phyloP scores from a whole-genome alignment of 495 filamentous ascomycete genomes.

The Cladorrhinum samala region DNA sequence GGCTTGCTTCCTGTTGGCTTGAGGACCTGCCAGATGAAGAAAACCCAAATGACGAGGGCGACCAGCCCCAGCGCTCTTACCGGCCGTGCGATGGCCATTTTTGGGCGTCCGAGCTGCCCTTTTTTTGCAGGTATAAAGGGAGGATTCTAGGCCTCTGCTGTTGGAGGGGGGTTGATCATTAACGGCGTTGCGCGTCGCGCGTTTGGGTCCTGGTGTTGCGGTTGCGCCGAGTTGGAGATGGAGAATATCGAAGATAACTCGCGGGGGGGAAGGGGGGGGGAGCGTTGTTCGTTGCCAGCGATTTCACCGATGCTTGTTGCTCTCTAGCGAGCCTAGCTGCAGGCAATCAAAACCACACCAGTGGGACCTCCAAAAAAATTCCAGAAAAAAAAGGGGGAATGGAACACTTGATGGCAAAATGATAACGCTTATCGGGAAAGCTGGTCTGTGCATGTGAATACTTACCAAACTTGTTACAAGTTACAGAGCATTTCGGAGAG shows the following conservation, averaged over 20 bases:
- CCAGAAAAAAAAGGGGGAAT: neutral
- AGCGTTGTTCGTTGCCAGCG: too few relatives aligned
- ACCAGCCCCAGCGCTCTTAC: constrained; percentile 71
- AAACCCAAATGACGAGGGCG: constrained; percentile 63
- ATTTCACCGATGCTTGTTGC: too few relatives aligned
- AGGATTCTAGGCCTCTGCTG: too few relatives aligned
- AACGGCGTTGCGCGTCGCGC: neutral
- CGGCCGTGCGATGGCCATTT: constrained; percentile 76
- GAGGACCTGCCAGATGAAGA: constrained; percentile 67
- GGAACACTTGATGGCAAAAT: neutral
- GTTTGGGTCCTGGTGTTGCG: neutral
- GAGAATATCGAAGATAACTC: too few relatives aligned
- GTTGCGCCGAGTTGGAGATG: too few relatives aligned
- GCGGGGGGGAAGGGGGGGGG: too few relatives aligned
- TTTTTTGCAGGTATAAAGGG: neutral
- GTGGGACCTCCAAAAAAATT: neutral
- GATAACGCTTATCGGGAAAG: neutral
- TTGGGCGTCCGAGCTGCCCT: neutral
- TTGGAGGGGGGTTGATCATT: too few relatives aligned
- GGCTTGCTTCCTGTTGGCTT: constrained; percentile 30
- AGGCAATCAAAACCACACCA: neutral
- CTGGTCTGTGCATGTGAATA: neutral
- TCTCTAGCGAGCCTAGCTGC: too few relatives aligned
- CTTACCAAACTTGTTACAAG: neutral
- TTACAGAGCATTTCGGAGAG: neutral